These are phyloP conservation scores for Penicillium digitatum DNA, from an alignment of 2,329 filamentous ascomycete genomes.

Conservation along the genomic window DNA sequence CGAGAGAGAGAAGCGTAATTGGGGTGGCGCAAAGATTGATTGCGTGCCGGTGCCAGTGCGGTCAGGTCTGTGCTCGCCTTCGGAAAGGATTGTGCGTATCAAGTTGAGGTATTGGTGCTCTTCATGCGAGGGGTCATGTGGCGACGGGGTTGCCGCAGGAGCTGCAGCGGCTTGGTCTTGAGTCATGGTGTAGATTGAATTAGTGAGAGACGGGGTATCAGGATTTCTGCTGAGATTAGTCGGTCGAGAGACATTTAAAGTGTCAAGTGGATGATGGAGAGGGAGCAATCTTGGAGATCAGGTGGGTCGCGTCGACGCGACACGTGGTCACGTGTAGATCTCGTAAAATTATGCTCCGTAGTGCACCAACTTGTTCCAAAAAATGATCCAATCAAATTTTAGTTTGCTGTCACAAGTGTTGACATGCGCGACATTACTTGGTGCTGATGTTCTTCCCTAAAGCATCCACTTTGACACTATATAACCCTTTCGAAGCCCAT, in stretches of 20 bases:
- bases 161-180: constrained; percentile 18
- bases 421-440: background rate
- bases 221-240: background rate
- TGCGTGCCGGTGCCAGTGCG: constrained; percentile 89
- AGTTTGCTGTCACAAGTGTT: background rate
- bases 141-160: constrained; percentile 11
- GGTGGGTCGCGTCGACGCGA: constrained; percentile 22
- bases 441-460: background rate
- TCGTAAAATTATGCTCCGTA: too few relatives aligned
- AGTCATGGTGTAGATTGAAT: constrained; percentile 15
- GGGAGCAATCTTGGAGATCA: background rate
- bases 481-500: background rate
- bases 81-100: constrained; percentile 74
- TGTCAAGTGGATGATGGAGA: background rate
- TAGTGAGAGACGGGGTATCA: background rate
- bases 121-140: constrained; percentile 58
- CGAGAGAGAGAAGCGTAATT: constrained; percentile 81
- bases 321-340: constrained; percentile 26
- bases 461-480: background rate
- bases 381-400: background rate
- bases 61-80: constrained; percentile 85
- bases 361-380: background rate
- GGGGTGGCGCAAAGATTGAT: constrained; percentile 80
- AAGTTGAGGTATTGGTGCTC: constrained; percentile 92
- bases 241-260: background rate